phyloP scores from a whole-genome alignment of 225 moss, liverwort and hornwort species.

The Takakia lepidozioides region DNA sequence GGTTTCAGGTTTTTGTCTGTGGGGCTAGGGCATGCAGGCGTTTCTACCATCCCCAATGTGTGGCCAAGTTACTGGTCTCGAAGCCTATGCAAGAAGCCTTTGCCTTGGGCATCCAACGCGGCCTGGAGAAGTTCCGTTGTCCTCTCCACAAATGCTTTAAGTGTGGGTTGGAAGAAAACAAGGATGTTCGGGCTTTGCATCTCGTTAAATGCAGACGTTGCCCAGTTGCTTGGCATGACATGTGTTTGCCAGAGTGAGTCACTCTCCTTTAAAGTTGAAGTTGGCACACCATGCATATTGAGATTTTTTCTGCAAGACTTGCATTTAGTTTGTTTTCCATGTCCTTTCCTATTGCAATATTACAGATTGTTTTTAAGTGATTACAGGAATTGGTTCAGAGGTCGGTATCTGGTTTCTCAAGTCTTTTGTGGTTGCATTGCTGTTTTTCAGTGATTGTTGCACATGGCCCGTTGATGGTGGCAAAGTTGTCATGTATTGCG shows the following conservation, averaged over 20 bases:
- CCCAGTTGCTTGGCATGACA: conserved; percentile 41
- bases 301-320: no score
- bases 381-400: no score
- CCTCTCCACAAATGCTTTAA: conserved; percentile 36
- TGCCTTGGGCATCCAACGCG: conserved; percentile 15
- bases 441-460: no score
- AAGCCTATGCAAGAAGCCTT: conserved; percentile 10
- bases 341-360: no score
- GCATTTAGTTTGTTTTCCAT: no score
- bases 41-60: conserved; percentile 41
- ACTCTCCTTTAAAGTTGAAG: no score
- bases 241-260: conserved; percentile 39
- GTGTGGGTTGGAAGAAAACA: conserved; percentile 28
- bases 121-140: conserved; percentile 17
- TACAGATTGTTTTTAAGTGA: no score
- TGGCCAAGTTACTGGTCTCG: conserved; percentile 32
- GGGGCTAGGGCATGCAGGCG: conserved; percentile 27
- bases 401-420: no score
- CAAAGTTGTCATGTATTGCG: conserved; percentile 44
- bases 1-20: conserved; percentile 36
- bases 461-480: conserved; percentile 20
- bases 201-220: conserved; percentile 50
- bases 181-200: conserved; percentile 7
- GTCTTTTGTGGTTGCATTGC: no score
- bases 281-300: no score